These are phyloP conservation scores for Fusarium scirpi DNA, from an alignment of 2,329 filamentous ascomycete species.

Conservation along the genomic window DNA sequence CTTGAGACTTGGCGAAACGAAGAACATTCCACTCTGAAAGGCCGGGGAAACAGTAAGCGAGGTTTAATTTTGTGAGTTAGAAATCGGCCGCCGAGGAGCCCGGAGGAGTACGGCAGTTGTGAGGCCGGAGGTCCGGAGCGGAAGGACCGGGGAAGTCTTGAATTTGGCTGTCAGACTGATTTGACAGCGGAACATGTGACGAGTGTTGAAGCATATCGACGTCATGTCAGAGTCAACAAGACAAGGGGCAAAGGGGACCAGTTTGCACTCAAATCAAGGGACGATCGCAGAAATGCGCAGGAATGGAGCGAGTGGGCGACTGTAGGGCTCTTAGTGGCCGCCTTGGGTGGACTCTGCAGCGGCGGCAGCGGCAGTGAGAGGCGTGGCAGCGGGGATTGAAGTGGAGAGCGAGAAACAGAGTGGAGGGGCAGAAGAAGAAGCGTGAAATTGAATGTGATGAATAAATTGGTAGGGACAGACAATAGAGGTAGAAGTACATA, in stretches of 20 bases:
- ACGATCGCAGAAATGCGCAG: slow-evolving; percentile 34
- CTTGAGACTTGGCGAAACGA: slow-evolving; percentile 1
- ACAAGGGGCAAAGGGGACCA: slow-evolving; percentile 18
- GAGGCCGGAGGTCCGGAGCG: slow-evolving; percentile 35
- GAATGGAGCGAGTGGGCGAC: slow-evolving; percentile 41
- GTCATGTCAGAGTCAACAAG: slow-evolving; percentile 24
- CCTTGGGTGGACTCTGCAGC: slow-evolving; percentile 27
- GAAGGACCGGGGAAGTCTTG: slow-evolving; percentile 14
- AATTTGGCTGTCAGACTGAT: slow-evolving; percentile 5
- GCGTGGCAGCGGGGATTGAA: slow-evolving; percentile 26
- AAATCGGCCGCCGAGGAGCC: slow-evolving; percentile 5
- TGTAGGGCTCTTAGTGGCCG: slow-evolving; percentile 44
- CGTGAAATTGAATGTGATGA: neutral
- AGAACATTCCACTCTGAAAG: neutral
- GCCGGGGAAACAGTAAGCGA: slow-evolving; percentile 11
- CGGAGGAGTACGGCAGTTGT: slow-evolving; percentile 26
- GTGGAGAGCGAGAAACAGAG: slow-evolving; percentile 16
- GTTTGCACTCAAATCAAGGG: slow-evolving; percentile 25
- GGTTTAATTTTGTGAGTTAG: neutral
- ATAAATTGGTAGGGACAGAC: neutral
- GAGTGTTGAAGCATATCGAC: slow-evolving; percentile 14
- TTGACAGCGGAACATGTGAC: slow-evolving; percentile 16
- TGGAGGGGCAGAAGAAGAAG: slow-evolving; percentile 1
- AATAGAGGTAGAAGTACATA: neutral
- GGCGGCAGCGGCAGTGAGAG: slow-evolving; percentile 19